Evolutionary conservation across 1,139 yeast species (phyloP), one percentile per base, ranked within the genome.

Genomic region (Zygoascus meyerae): DNA sequence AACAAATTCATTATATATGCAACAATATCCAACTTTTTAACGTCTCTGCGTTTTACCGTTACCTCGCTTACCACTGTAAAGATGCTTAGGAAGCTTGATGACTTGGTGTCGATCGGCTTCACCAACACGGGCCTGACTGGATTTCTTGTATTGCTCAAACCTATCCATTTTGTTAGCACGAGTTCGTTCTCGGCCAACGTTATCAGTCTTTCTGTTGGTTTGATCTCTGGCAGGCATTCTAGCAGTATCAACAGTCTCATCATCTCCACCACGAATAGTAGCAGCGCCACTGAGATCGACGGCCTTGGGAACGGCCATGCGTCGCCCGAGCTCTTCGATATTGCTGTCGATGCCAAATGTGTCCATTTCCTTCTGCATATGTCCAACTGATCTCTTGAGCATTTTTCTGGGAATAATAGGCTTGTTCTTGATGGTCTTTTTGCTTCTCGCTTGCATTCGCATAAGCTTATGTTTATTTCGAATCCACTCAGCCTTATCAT

Each of bases 21-120:
- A 21, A 21, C 26, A 21, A 21, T 21, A 21, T 21, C 26, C 26
- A 21, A 21, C 26, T 21, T 15, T 30, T 60, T 71, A 80, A 72
- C 87, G 81, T 67, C 70, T 53, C 43, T 63, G 63, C 56, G 86
- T 84, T 63, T 83, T 83, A 66, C 96, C 95, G 65, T 79, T 80
- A 74, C 95, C 92, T 73, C 97, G 82, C 78, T 94, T 92, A 72
- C 99, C 99, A 63, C 90, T 73, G 74, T 83, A 86, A 76, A 92
- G 76, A 72, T 92, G 98, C 74, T 89, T 90, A 54, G 97, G 96
- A 72, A 87, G 69, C 55, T 86, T 73, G 49, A 86, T 92, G 51
- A 90, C 79, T 50, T 81, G 74, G 66, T 87, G 95, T 71, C 97
- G 83, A 71, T 92, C 99, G 62, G 86, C 86, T 72, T 94, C 98